Evolutionary conservation across 2,329 filamentous ascomycete species (phyloP).

Genomic region (Leptographium radiaticola): DNA sequence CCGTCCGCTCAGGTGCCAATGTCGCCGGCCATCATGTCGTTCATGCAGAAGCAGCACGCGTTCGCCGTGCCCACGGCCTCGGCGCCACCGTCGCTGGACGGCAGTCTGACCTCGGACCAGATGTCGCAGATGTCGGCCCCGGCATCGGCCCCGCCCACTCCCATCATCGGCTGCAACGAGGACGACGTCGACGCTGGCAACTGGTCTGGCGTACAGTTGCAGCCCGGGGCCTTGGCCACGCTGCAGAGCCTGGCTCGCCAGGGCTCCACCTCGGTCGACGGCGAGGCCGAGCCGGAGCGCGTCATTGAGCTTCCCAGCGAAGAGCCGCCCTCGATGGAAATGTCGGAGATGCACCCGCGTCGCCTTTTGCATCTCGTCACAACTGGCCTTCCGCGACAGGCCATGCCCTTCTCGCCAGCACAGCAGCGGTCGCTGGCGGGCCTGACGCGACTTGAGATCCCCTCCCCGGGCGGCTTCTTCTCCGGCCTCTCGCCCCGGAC

Average conservation of each 20-base stretch:
- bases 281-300: constrained; percentile 45
- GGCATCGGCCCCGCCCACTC: constrained; percentile 75
- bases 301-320: constrained; percentile 35
- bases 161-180: constrained; percentile 49
- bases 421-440: constrained; percentile 52
- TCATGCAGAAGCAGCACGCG: constrained; percentile 50
- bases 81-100: constrained; percentile 78
- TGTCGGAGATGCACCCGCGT: constrained; percentile 39
- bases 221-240: constrained; percentile 68
- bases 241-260: constrained; percentile 58
- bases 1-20: constrained; percentile 58
- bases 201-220: constrained; percentile 64
- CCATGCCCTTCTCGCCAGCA: constrained; percentile 27
- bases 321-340: constrained; percentile 12
- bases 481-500: constrained; percentile 65
- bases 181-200: constrained; percentile 35
- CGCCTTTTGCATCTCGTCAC: constrained; percentile 37
- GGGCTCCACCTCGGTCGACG: constrained; percentile 34
- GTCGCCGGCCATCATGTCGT: constrained; percentile 60
- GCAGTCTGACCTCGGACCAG: constrained; percentile 79
- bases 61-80: constrained; percentile 61
- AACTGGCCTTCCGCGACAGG: constrained; percentile 18
- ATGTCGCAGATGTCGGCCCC: constrained; percentile 42
- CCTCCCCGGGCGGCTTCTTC: constrained; percentile 87
- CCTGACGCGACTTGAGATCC: constrained; percentile 73